Percentiles rank a stretch among this genome's conserved stretches.
Evolutionary conservation across 495 filamentous ascomycete species (phyloP).

Genomic region (Niebla homalea): DNA sequence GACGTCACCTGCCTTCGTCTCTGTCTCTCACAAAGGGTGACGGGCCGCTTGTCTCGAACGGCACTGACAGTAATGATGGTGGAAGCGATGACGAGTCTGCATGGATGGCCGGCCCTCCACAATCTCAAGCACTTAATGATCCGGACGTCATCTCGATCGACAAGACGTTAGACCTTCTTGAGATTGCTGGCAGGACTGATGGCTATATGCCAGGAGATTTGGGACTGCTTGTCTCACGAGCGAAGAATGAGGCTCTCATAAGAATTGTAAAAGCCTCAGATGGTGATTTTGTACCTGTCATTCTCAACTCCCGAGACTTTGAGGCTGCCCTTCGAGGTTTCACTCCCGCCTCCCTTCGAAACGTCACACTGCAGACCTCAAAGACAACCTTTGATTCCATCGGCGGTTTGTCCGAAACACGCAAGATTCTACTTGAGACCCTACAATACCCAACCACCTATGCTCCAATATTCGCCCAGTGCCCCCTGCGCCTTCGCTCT

Average conservation of each 20-base stretch:
- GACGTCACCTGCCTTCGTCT: too few relatives aligned
- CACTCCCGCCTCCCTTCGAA: slow-evolving; percentile 83
- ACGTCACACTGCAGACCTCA: slow-evolving; percentile 81
- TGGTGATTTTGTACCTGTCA: slow-evolving; percentile 32
- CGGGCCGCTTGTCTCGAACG: background rate
- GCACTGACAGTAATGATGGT: slow-evolving; percentile 27
- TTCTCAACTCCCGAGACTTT: slow-evolving; percentile 61
- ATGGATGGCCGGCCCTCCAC: slow-evolving; percentile 57
- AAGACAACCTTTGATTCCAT: slow-evolving; percentile 83
- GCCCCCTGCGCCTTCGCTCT: slow-evolving; percentile 81
- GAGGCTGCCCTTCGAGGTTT: slow-evolving; percentile 75
- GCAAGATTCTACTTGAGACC: slow-evolving; percentile 79
- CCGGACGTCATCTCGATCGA: slow-evolving; percentile 54
- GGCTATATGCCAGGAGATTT: slow-evolving; percentile 97
- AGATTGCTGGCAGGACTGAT: slow-evolving; percentile 83
- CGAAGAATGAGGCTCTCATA: slow-evolving; percentile 82
- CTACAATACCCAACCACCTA: slow-evolving; percentile 96
- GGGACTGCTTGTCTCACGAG: slow-evolving; percentile 69
- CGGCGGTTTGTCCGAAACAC: slow-evolving; percentile 73
- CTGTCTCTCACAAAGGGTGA: background rate
- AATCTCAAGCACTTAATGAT: slow-evolving; percentile 30
- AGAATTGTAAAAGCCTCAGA: slow-evolving; percentile 38
- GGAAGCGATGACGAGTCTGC: slow-evolving; percentile 39
- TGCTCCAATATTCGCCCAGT: slow-evolving; percentile 92
- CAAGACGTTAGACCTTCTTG: slow-evolving; percentile 74